Evolutionary conservation across 1,284 basidiomycete genomes (phyloP).

Genomic region (Ustilago loliicola): DNA sequence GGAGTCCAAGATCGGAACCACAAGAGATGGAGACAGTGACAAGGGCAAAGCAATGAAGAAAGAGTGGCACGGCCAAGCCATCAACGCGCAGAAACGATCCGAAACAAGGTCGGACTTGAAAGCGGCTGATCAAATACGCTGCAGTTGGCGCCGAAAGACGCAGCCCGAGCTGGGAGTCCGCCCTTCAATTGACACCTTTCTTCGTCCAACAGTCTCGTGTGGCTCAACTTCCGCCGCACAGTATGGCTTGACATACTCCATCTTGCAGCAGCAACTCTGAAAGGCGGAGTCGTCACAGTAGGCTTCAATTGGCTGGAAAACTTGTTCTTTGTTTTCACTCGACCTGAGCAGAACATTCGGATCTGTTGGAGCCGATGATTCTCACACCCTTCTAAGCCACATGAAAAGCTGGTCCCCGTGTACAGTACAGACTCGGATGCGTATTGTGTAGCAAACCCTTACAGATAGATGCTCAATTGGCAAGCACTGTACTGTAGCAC

Average conservation of each 20-base stretch:
- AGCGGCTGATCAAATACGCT: conserved; percentile 23
- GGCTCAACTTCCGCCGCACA: not conserved
- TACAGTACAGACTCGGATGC: not conserved
- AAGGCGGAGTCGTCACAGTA: not conserved
- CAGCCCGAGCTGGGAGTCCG: conserved; percentile 39
- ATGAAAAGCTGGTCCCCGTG: not conserved
- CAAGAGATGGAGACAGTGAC: not conserved
- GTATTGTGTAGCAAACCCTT: conserved; percentile 4
- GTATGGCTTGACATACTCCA: not conserved
- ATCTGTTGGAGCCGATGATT: not conserved
- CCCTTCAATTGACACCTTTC: conserved; percentile 2
- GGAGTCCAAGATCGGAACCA: not conserved
- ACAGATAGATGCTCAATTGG: not conserved
- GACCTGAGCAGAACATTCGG: no score
- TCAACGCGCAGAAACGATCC: not conserved
- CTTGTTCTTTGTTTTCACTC: not conserved
- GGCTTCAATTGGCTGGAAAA: not conserved
- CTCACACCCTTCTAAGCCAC: not conserved
- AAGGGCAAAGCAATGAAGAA: not conserved
- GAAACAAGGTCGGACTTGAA: conserved; percentile 16
- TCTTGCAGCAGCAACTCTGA: not conserved
- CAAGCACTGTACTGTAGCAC: not conserved
- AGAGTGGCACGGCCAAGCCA: not conserved
- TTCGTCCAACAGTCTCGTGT: not conserved
- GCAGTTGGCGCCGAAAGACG: conserved; percentile 14